Evolutionary conservation across 2,329 filamentous ascomycete species (phyloP).

Genomic region (Cordyceps militaris): DNA sequence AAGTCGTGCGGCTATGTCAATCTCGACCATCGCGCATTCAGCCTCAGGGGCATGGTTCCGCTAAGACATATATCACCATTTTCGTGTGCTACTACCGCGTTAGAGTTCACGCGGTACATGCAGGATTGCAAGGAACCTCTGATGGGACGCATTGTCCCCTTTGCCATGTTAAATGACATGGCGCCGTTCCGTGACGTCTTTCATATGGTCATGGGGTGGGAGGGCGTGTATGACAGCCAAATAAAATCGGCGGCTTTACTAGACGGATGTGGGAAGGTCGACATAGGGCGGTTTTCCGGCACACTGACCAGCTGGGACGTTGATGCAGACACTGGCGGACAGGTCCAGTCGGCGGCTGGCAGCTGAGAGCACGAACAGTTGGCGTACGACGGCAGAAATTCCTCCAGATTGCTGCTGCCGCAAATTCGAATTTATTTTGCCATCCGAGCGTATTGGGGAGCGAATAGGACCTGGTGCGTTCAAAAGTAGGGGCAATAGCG

Average conservation of each 20-base stretch:
- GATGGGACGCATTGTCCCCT: conserved; percentile 28
- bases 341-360: too few species aligned
- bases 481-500: too few species aligned
- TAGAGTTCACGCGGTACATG: conserved; percentile 24
- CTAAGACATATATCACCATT: background rate
- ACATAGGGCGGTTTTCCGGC: conserved; percentile 23
- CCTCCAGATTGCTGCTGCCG: too few species aligned
- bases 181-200: conserved; percentile 25
- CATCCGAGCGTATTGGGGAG: background rate
- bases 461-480: too few species aligned
- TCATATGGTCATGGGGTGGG: conserved; percentile 33
- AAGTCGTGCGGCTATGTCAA: conserved; percentile 55
- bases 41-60: conserved; percentile 26
- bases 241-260: conserved; percentile 25
- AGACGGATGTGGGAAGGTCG: conserved; percentile 31
- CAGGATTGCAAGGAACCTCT: conserved; percentile 30
- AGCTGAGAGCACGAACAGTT: too few species aligned
- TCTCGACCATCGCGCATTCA: conserved; percentile 25
- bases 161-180: conserved; percentile 24
- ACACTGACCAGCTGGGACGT: background rate
- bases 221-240: conserved; percentile 25
- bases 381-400: too few species aligned
- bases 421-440: too few species aligned
- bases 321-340: too few species aligned
- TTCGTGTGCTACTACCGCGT: background rate